Percentiles rank a stretch among this genome's conserved stretches.
Conservation (phyloP, 2,329 filamentous ascomycete genomes). For the Trichocomaceae sp. region DNA sequence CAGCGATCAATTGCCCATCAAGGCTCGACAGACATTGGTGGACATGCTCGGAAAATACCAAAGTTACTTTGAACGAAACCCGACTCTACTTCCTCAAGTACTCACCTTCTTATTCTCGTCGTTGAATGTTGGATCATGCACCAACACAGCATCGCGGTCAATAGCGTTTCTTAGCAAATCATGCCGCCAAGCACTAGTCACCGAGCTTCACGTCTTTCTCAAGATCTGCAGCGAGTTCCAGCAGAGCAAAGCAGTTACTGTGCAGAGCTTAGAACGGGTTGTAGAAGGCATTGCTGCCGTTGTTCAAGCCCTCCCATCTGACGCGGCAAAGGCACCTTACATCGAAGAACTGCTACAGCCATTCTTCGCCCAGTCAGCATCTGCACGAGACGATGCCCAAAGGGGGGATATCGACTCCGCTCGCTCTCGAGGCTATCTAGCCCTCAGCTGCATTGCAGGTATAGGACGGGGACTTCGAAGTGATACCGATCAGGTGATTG, state of each 20-base stretch:
- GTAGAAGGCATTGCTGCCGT: conserved; percentile 41
- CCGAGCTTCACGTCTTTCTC: conserved; percentile 39
- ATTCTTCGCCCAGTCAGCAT: conserved; percentile 30
- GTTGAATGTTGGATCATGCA: conserved; percentile 35
- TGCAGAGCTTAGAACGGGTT: conserved; percentile 36
- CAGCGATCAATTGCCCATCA: conserved; percentile 26
- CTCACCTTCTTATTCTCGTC: conserved; percentile 42
- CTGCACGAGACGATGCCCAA: conserved; percentile 27
- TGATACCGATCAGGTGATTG: conserved; percentile 31
- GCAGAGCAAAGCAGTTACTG: conserved; percentile 30
- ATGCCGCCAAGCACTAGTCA: conserved; percentile 34
- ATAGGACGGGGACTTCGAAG: conserved; percentile 36
- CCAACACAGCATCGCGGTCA: conserved; percentile 37
- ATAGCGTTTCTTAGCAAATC: conserved; percentile 40
- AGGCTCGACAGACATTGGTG: conserved; percentile 36
- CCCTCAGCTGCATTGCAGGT: conserved; percentile 36
- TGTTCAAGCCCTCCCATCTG: conserved; percentile 34
- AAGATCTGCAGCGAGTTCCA: conserved; percentile 36
- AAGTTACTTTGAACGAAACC: conserved; percentile 39
- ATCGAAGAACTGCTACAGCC: conserved; percentile 34
- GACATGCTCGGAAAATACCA: conserved; percentile 40
- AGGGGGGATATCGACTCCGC: conserved; percentile 29
- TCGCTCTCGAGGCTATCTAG: conserved; percentile 28
- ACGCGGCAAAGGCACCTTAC: conserved; percentile 35
- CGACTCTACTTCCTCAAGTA: conserved; percentile 33